Conservation (phyloP, 352 stramenopile species). For the Phytopythium aichiense region DNA sequence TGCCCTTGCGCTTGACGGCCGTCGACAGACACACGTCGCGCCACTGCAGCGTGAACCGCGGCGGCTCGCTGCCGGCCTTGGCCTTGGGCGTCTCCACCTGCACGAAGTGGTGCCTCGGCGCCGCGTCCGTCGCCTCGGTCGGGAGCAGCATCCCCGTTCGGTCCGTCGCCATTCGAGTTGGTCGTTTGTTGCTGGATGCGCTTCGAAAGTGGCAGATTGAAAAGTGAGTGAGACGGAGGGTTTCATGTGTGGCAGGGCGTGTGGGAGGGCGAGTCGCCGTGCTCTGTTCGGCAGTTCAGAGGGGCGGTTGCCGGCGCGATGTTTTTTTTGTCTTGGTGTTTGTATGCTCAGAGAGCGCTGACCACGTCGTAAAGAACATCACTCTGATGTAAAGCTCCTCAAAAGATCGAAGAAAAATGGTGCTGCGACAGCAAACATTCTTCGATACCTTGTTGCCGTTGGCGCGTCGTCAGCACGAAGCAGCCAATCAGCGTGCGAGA, state of each 20-base stretch:
- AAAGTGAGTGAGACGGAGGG: background rate
- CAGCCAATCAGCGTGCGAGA: background rate
- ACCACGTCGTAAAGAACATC: background rate
- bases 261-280: too few relatives aligned
- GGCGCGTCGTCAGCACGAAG: background rate
- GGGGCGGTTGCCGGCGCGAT: too few relatives aligned
- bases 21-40: constrained; percentile 17
- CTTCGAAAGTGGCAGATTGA: background rate
- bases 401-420: too few relatives aligned
- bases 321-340: too few relatives aligned
- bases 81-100: constrained; percentile 11
- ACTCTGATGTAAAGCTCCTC: background rate
- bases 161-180: background rate
- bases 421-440: background rate
- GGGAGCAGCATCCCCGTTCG: background rate
- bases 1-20: constrained; percentile 14
- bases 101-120: constrained; percentile 9
- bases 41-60: constrained; percentile 24
- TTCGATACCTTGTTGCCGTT: background rate
- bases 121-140: background rate
- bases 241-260: too few relatives aligned
- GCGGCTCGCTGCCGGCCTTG: background rate
- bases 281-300: too few relatives aligned
- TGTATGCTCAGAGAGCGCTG: background rate
- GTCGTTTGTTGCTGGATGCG: background rate